Conservation (phyloP, 768 basidiomycete species). For the Phylloporus sp. region DNA sequence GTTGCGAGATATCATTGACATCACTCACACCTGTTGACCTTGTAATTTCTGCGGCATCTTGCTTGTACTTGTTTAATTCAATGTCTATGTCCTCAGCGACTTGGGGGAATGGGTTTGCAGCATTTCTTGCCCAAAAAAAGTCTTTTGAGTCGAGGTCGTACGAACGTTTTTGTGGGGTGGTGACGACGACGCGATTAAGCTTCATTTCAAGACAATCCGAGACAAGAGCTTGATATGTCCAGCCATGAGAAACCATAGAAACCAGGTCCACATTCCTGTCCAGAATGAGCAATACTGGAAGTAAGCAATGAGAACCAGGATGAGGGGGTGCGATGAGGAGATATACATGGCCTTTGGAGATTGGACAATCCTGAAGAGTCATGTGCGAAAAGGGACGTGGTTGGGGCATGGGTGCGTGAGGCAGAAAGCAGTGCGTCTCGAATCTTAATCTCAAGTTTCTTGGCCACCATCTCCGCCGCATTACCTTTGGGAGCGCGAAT, state of each 20-base stretch:
- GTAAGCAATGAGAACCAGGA: slow-evolving; percentile 6
- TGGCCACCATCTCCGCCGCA: slow-evolving; percentile 99
- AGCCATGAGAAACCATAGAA: slow-evolving; percentile 91
- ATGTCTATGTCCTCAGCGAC: slow-evolving; percentile 96
- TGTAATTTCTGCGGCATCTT: slow-evolving; percentile 96
- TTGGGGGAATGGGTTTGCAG: slow-evolving; percentile 94
- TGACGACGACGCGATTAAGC: slow-evolving; percentile 88
- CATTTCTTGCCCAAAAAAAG: slow-evolving; percentile 98
- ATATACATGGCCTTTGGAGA: slow-evolving; percentile 77
- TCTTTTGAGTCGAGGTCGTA: slow-evolving; percentile 98
- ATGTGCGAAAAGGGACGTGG: slow-evolving; percentile 68
- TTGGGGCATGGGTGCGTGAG: slow-evolving; percentile 53
- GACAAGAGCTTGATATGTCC: slow-evolving; percentile 98
- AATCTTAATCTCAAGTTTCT: slow-evolving; percentile 89
- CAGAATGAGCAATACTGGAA: slow-evolving; percentile 81
- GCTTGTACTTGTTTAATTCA: slow-evolving; percentile 89
- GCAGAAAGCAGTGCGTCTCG: slow-evolving; percentile 76
- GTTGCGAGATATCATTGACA: slow-evolving; percentile 89
- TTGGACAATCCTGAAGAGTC: slow-evolving; percentile 81
- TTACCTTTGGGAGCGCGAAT: slow-evolving; percentile 94
- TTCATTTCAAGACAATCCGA: slow-evolving; percentile 98
- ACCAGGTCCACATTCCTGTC: slow-evolving; percentile 95
- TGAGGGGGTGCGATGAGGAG: background rate
- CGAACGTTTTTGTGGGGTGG: slow-evolving; percentile 67
- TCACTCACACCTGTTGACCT: slow-evolving; percentile 94